A percentile compares a stretch with the other conserved stretches of the same genome.
Evolutionary conservation across 345 rosid genomes (phyloP).

Genomic region (Eucalyptus sp.): DNA sequence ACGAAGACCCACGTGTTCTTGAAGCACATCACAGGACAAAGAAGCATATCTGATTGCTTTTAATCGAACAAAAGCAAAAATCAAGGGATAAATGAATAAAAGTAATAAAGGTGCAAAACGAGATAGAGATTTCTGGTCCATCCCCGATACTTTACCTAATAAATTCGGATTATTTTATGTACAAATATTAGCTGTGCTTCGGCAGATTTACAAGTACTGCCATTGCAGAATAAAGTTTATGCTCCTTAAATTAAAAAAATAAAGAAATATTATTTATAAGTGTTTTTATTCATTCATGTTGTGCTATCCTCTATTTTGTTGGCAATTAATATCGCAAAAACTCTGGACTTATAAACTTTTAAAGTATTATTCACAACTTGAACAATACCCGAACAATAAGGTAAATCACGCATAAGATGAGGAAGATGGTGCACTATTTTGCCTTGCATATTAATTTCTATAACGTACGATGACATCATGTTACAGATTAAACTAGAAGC

Average conservation of each 20-base stretch:
- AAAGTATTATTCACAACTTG: neutral
- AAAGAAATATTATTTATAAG: neutral
- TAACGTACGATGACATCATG: neutral
- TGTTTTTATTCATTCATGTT: neutral
- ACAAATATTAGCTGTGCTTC: neutral
- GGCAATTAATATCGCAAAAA: neutral
- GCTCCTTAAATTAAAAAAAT: neutral
- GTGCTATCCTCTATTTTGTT: neutral
- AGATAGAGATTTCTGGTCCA: neutral
- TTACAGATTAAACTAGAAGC: rapidly evolving
- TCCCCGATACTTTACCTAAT: neutral
- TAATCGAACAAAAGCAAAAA: neutral
- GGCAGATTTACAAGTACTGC: neutral
- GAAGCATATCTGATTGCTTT: neutral
- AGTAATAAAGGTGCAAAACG: neutral
- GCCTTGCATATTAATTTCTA: neutral
- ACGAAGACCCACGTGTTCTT: neutral
- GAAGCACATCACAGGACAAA: neutral
- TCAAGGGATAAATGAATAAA: neutral
- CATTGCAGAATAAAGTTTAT: neutral
- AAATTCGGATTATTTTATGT: neutral
- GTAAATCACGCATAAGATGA: neutral
- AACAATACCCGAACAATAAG: neutral
- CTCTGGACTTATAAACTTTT: neutral
- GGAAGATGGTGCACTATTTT: neutral